These are phyloP conservation scores for Paecilomyces fulvus DNA, from an alignment of 2,329 filamentous ascomycete genomes.

Conservation along the genomic window DNA sequence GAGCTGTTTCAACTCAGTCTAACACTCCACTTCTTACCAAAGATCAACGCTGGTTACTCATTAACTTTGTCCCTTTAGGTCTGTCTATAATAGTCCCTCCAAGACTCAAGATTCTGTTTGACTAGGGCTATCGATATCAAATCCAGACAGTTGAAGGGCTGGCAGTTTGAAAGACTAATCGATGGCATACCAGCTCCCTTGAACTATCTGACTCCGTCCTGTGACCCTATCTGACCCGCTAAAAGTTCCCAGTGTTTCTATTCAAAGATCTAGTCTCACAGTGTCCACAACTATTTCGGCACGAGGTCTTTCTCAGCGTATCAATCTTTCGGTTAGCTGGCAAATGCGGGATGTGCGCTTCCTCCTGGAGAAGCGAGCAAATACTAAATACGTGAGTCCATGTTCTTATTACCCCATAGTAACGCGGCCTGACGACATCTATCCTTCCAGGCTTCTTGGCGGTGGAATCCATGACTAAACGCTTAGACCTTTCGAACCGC, in stretches of 20 bases:
- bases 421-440: not conserved
- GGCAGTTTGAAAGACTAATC: too few relatives aligned
- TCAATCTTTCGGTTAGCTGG: not conserved
- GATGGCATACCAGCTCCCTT: too few relatives aligned
- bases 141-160: too few relatives aligned
- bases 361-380: not conserved
- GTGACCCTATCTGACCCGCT: not conserved
- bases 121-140: not conserved
- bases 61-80: not conserved
- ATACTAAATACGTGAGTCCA: not conserved
- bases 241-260: not conserved
- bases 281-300: not conserved
- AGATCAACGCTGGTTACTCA: not conserved
- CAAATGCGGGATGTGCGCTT: not conserved
- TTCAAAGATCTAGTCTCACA: not conserved
- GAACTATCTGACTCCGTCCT: not conserved
- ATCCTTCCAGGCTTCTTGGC: not conserved
- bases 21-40: not conserved
- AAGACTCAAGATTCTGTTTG: not conserved
- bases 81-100: not conserved
- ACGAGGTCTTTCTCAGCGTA: not conserved
- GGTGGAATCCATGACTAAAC: not conserved
- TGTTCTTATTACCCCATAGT: slow-evolving; percentile 1
- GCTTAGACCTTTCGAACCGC: not conserved
- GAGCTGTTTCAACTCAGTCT: not conserved